Base-by-base conservation (phyloP, 768 basidiomycete species). In the Terana coerulea region DNA sequence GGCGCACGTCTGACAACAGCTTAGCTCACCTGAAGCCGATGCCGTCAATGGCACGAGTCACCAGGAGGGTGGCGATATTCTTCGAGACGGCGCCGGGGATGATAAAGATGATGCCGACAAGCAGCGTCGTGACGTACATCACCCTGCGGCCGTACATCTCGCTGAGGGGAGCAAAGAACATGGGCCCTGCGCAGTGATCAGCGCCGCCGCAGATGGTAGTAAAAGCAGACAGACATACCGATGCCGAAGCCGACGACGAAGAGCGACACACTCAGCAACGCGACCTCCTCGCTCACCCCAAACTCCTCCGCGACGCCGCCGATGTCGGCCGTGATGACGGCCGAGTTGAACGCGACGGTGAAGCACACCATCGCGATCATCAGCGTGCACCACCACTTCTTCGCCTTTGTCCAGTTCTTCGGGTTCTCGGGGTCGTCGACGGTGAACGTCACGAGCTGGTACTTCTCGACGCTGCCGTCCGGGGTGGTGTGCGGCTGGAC, bases 211-310 rank as follows among this genome's bases (percentile, higher is more conserved):
- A 62, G 55, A 30, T 70, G 65, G 47, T 72, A 72, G 1, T 58
- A 79, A 30, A 79, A 63, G 8, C 77, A 84, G 6, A 79, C 4
- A 17, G 26, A 81, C 17, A 79, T 78, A 3, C 83, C 83, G 17
- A 83, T 70, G 53, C 77, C 79, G 54, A 80, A 84, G 26, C 83
- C 83, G 21, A 72, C 71, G 11, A 85, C 76, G 60, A 84, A 85
- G 6, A 85, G 69, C 2, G 83, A 77, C 25, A 84, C 70, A 1
- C 74, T 75, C 44, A 85, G 69, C 15, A 70, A 72, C 9, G 69
- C 77, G 15, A 79, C 72, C 58, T 78, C 80, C 25, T 66, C 21
- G 8, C 74, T 73, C 58, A 84, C 70, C 7, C 67, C 57, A 53
- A 82, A 81, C 26, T 77, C 64, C 3, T 68, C 49, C 49, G 65